A percentile compares a stretch with the other conserved stretches of the same genome.
phyloP scores from a whole-genome alignment of 106 monocot genomes.

The Acorus gramineus region DNA sequence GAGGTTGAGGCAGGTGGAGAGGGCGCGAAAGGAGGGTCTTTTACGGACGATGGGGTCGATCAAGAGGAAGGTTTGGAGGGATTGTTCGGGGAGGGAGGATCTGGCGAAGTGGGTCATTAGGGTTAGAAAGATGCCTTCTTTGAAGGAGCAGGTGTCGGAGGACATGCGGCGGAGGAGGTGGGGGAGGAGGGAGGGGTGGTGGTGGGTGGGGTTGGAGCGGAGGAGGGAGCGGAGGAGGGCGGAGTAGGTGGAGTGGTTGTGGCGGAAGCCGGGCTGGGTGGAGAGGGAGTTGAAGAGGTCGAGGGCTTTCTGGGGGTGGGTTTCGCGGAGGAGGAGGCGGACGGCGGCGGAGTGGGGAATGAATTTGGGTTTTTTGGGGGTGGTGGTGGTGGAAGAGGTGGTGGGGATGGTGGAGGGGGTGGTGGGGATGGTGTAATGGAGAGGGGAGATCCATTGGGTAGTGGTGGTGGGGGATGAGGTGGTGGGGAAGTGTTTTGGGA shows the following conservation, averaged over 20 bases:
- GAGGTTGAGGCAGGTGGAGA: slow-evolving; percentile 51
- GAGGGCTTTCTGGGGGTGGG: slow-evolving; percentile 59
- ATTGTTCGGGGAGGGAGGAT: slow-evolving; percentile 18
- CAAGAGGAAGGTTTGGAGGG: slow-evolving; percentile 26
- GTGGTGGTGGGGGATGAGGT: too few relatives aligned
- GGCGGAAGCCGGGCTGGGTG: slow-evolving; percentile 47
- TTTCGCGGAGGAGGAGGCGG: slow-evolving; percentile 37
- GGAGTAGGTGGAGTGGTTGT: slow-evolving; percentile 70
- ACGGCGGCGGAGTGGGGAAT: slow-evolving; percentile 40
- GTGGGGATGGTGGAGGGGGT: slow-evolving; percentile 1
- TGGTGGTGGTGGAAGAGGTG: neutral
- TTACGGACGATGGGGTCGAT: slow-evolving; percentile 49
- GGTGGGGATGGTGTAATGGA: neutral
- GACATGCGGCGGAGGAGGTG: slow-evolving; percentile 37
- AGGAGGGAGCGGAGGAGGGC: slow-evolving; percentile 38
- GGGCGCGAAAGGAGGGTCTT: slow-evolving; percentile 56
- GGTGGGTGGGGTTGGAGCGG: slow-evolving; percentile 45
- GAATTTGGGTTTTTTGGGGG: slow-evolving; percentile 26
- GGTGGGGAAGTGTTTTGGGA: too few relatives aligned
- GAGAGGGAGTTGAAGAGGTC: slow-evolving; percentile 67
- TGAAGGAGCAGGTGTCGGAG: slow-evolving; percentile 53
- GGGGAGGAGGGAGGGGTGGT: slow-evolving; percentile 35
- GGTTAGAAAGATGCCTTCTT: slow-evolving; percentile 48
- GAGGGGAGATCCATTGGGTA: neutral
- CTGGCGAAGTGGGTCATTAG: slow-evolving; percentile 52